phyloP scores from a whole-genome alignment of 2,329 filamentous ascomycete genomes.

The Domatiomyces globalis region DNA sequence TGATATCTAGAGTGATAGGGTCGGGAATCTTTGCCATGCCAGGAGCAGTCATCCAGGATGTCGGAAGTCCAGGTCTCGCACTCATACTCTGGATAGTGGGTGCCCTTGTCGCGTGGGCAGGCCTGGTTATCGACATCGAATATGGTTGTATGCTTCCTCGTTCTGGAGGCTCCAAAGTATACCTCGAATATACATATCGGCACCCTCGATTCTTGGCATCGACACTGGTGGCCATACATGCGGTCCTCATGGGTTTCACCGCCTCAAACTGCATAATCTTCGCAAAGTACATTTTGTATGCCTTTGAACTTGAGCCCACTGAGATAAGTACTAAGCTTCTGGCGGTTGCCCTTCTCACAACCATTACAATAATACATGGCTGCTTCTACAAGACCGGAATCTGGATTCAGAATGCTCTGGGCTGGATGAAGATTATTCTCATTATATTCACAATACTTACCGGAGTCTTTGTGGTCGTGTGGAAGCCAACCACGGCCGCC shows the following conservation, averaged over 20 bases:
- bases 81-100: constrained; percentile 51
- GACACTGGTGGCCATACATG: constrained; percentile 49
- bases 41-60: constrained; percentile 50
- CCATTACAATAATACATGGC: constrained; percentile 46
- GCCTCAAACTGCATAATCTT: constrained; percentile 58
- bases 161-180: constrained; percentile 55
- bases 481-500: constrained; percentile 3
- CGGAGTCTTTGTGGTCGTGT: constrained; percentile 43
- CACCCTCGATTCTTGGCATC: constrained; percentile 50
- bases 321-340: constrained; percentile 42
- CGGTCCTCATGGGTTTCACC: constrained; percentile 48
- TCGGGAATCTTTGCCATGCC: constrained; percentile 61
- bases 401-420: constrained; percentile 16
- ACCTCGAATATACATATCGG: constrained; percentile 55
- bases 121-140: constrained; percentile 49
- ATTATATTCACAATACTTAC: constrained; percentile 41
- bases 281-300: constrained; percentile 50
- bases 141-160: constrained; percentile 58
- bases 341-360: constrained; percentile 42
- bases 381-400: constrained; percentile 32
- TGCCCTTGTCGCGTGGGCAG: constrained; percentile 46
- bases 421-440: constrained; percentile 16
- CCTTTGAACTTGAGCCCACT: constrained; percentile 37
- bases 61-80: constrained; percentile 52
- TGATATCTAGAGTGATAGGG: constrained; percentile 55